phyloP scores from a whole-genome alignment of 768 basidiomycete species.

The Lactifluus rugatus region DNA sequence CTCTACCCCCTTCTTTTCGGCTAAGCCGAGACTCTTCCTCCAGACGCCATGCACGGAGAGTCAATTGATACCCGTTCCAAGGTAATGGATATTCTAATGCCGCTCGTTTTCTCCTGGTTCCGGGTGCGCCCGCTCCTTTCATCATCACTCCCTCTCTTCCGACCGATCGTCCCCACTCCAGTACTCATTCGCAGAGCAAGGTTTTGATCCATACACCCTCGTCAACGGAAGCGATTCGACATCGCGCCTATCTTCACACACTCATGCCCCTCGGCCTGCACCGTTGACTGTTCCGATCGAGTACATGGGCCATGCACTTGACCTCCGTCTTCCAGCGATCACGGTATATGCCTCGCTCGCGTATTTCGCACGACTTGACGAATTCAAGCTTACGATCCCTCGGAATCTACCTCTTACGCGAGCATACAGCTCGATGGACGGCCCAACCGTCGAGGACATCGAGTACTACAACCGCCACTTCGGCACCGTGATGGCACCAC shows the following conservation, averaged over 20 bases:
- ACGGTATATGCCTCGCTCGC: conserved; percentile 11
- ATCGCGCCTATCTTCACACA: not conserved
- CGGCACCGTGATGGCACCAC: conserved; percentile 1
- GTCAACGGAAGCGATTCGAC: not conserved
- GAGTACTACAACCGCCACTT: conserved; percentile 9
- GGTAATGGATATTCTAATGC: conserved; percentile 9
- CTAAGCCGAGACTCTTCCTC: not conserved
- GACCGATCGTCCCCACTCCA: conserved; percentile 1
- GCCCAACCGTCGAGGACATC: conserved; percentile 7
- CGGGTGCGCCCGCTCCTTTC: conserved; percentile 8
- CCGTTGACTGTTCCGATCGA: conserved; percentile 3
- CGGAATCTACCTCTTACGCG: not conserved
- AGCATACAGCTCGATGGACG: not conserved
- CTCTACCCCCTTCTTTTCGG: not conserved
- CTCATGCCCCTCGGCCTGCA: not conserved
- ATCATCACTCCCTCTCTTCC: not conserved
- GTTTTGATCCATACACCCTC: conserved; percentile 8
- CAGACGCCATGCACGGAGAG: conserved; percentile 14
- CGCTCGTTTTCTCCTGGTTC: conserved; percentile 14
- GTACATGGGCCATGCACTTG: conserved; percentile 2
- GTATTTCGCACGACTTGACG: conserved; percentile 15
- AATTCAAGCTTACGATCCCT: not conserved
- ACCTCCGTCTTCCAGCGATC: conserved; percentile 12
- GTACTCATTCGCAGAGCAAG: conserved; percentile 16
- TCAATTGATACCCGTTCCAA: conserved; percentile 9